Evolutionary conservation across 257 asterid species (phyloP), one percentile per base, ranked within the genome.

Genomic region (Echium plantagineum): DNA sequence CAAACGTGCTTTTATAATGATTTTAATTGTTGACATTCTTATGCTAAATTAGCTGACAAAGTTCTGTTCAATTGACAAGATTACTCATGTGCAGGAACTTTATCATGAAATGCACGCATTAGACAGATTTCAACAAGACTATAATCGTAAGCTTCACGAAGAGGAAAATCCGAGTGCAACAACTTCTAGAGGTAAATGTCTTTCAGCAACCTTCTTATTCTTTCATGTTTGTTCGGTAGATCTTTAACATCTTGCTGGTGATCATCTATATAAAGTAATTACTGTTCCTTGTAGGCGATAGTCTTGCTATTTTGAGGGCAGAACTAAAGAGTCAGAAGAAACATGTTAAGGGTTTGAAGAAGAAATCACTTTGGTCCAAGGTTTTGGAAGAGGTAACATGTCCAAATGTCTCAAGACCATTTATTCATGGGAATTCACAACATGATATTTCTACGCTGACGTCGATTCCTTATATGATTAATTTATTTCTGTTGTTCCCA

Each of bases 281-380:
- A 46, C 54, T 67, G 32, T 38, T 59, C 49, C 69, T 46, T 71
- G 73, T 66, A 93, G 99, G 99, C 22, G 99, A 89, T 76, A 77
- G 72, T 69, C 94, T 86, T 52, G 63, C 83, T 35, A 89, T 93
- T 79, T 72, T 93, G 69, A 85, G 65, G 7, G 75, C 88, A 72
- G 99, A 93, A 83, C 71, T 93, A 57, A 93, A 83, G 77, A 94
- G 86, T 80, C 95, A 93, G 75, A 81, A 89, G 60, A 93, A 81
- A 69, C 81, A 81, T 57, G 97, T 85, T 22, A 74, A 91, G 81
- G 66, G 82, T 79, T 81, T 93, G 84, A 80, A 85, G 77, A 93
- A 85, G 95, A 93, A 89, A 77, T 93, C 95, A 61, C 94, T 93
- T 69, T 93, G 99, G 99, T 78, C 96, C 32, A 93, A 89, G 77